phyloP scores from a whole-genome alignment of 257 asterid species.

The Nicotiana obtusifolia region DNA sequence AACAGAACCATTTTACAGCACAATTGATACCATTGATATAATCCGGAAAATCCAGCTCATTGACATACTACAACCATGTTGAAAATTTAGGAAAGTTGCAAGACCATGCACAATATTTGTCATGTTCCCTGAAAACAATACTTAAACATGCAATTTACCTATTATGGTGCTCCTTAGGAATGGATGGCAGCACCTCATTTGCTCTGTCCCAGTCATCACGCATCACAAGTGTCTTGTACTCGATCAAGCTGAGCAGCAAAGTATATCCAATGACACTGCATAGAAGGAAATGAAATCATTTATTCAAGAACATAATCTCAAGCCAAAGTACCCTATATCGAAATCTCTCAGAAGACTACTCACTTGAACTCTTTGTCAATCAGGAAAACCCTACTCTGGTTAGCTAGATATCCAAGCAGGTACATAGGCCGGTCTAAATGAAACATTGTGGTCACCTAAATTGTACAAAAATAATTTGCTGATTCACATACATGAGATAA shows the following conservation, averaged over 20 bases:
- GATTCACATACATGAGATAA: not conserved
- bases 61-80: not conserved
- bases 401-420: slow-evolving; percentile 94
- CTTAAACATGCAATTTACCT: slow-evolving; percentile 37
- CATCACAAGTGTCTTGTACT: slow-evolving; percentile 95
- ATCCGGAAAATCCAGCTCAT: not conserved
- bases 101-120: not conserved
- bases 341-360: slow-evolving; percentile 28
- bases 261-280: slow-evolving; percentile 83
- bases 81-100: not conserved
- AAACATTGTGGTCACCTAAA: slow-evolving; percentile 91
- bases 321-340: not conserved
- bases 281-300: slow-evolving; percentile 13
- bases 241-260: slow-evolving; percentile 80
- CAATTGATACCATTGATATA: not conserved
- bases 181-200: slow-evolving; percentile 70
- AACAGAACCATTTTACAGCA: not conserved
- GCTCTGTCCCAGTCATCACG: slow-evolving; percentile 94
- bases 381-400: slow-evolving; percentile 84
- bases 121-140: not conserved
- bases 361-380: slow-evolving; percentile 97
- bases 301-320: not conserved
- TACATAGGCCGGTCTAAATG: slow-evolving; percentile 98
- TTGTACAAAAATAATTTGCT: slow-evolving; percentile 12
- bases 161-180: slow-evolving; percentile 87